phyloP scores from a whole-genome alignment of 805 yeast species.

The Candida chilensis region DNA sequence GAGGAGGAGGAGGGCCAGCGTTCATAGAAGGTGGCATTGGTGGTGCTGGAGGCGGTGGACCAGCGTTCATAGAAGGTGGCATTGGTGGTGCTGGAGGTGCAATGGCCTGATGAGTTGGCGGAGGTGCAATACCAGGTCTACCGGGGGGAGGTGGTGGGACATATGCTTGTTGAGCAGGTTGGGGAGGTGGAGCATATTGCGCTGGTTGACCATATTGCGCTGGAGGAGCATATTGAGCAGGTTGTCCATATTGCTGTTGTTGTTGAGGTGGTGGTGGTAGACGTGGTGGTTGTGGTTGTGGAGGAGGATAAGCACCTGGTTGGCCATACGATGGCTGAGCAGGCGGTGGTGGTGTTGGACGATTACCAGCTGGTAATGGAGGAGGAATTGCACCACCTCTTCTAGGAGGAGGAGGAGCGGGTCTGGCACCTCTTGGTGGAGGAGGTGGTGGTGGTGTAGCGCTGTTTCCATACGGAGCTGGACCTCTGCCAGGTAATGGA shows the following conservation, averaged over 20 bases:
- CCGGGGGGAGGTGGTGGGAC: conserved; percentile 13
- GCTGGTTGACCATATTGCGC: conserved; percentile 3
- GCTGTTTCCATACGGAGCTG: conserved; percentile 10
- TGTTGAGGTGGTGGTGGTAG: conserved; percentile 6
- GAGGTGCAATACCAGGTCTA: too few relatives aligned
- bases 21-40: conserved; percentile 15
- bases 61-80: conserved; percentile 13
- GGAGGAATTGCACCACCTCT: conserved; percentile 5
- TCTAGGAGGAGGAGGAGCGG: conserved; percentile 8
- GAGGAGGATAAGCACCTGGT: not conserved
- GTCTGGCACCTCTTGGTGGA: conserved; percentile 10
- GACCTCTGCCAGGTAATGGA: conserved; percentile 5
- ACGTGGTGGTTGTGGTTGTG: conserved; percentile 1
- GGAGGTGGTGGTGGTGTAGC: conserved; percentile 25
- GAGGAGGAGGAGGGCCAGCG: conserved; percentile 31
- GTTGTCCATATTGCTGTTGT: conserved; percentile 2
- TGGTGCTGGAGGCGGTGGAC: conserved; percentile 12
- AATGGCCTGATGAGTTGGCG: conserved; percentile 18
- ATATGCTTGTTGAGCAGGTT: conserved; percentile 18
- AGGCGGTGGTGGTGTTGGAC: conserved; percentile 4
- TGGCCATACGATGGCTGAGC: conserved; percentile 12
- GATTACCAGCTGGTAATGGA: conserved; percentile 5
- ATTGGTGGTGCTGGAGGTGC: conserved; percentile 13
- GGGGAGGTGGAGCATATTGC: conserved; percentile 16
- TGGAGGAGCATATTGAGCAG: conserved; percentile 4